These are phyloP conservation scores for Terfezia boudieri DNA, from an alignment of 495 filamentous ascomycete species.

Conservation along the genomic window DNA sequence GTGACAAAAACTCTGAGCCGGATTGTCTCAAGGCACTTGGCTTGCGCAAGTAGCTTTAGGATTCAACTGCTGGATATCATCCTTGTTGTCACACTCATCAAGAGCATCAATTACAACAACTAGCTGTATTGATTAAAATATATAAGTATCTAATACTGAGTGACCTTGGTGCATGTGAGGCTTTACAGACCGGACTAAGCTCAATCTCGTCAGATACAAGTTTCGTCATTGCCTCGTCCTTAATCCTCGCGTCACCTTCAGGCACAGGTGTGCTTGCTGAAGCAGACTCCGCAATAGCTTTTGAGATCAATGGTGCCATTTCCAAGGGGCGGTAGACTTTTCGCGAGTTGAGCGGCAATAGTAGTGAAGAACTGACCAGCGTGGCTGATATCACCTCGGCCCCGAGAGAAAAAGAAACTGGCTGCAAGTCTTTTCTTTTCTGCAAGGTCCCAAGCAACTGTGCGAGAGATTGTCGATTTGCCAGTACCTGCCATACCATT, in stretches of 20 bases:
- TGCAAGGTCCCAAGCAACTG: constrained; percentile 1
- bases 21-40: no score
- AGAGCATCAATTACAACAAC: constrained; percentile 21
- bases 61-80: constrained; percentile 9
- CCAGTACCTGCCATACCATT: constrained; percentile 17
- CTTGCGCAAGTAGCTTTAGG: constrained; percentile 1
- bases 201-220: constrained; percentile 17
- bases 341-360: constrained; percentile 9
- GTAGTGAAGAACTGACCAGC: constrained; percentile 9
- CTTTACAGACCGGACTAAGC: constrained; percentile 15
- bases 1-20: constrained; percentile 19
- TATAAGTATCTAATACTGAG: not conserved
- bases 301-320: constrained; percentile 1
- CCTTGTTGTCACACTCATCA: constrained; percentile 18
- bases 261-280: not conserved
- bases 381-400: constrained; percentile 6
- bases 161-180: no score
- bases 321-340: not conserved
- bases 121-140: not conserved
- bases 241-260: constrained; percentile 5
- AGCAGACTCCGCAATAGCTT: constrained; percentile 1
- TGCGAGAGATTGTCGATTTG: constrained; percentile 19
- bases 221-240: constrained; percentile 10
- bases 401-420: constrained; percentile 3
- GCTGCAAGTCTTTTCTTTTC: constrained; percentile 2